Base-by-base conservation (phyloP, 2,329 filamentous ascomycete genomes). In the Sporothrix pseudoabietina region DNA sequence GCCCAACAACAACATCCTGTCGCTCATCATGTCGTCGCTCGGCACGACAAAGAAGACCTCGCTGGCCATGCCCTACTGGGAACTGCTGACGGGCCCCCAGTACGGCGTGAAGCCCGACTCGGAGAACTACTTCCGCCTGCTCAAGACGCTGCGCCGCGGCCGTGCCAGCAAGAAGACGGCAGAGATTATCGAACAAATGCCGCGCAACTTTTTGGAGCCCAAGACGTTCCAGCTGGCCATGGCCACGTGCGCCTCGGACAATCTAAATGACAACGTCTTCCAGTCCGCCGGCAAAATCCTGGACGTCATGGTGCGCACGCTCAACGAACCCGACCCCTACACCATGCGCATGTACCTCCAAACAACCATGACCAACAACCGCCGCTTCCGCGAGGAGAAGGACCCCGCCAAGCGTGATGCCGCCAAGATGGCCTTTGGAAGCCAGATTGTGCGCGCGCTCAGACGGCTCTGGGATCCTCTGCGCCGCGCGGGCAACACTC, bases 1-100 rank as follows among this genome's bases (percentile, higher is more conserved):
- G 44, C 87, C 88, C 0, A 84, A 85, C 26, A 82, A 81, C 54
- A 90, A 90, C 77, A 85, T 87, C 2, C 86, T 99, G 1, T 91
- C 91, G 0, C 81, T 97, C 61, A 79, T 97, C 26, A 81, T 97
- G 57, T 84, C 88, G 63, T 87, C 90, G 7, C 88, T 93, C 70
- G 82, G 86, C 14, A 85, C 87, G 44, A 86, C 90, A 44, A 86
- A 87, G 70, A 85, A 88, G 71, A 88, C 88, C 8, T 85, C 87
- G 16, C 82, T 87, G n/a, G 92, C 89, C n/a, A 82, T 87, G 71
- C 86, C 86, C 44, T 98, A 98, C 81, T 98, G 94, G 94, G 84
- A 91, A 22, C 79, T 91, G 6, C 83, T 98, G 73, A 92, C 91
- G 7, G 80, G 84, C 1, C 81, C 85, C 16, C 81, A 85, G 14